A percentile compares a stretch with the other conserved stretches of the same genome.
Evolutionary conservation across 1,284 basidiomycete genomes (phyloP).

Genomic region (Heterobasidion parviporum): DNA sequence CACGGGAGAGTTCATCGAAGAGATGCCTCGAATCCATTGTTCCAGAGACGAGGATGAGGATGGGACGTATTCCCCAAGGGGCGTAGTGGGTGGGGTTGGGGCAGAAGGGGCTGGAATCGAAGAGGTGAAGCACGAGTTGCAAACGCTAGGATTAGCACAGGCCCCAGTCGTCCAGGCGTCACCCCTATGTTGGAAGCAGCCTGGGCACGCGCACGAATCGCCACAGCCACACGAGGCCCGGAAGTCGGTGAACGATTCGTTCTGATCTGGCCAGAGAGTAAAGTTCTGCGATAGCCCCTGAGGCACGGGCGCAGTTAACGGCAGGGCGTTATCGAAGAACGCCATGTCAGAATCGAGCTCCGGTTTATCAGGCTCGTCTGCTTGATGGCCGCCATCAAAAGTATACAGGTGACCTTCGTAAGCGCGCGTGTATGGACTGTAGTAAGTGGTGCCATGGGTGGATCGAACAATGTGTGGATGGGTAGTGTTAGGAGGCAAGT

Average conservation of each 20-base stretch:
- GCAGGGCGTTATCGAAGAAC: neutral
- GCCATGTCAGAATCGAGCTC: neutral
- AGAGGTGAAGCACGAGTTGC: slow-evolving; percentile 53
- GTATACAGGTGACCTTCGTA: slow-evolving; percentile 31
- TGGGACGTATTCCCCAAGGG: slow-evolving; percentile 5
- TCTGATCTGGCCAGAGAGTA: slow-evolving; percentile 4
- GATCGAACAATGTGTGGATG: slow-evolving; percentile 15
- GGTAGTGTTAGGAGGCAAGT: slow-evolving; percentile 3
- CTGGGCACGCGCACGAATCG: slow-evolving; percentile 41
- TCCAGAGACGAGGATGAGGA: slow-evolving; percentile 9
- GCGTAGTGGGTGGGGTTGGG: slow-evolving; percentile 14
- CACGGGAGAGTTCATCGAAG: slow-evolving; percentile 1
- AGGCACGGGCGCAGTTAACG: neutral
- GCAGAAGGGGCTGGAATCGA: slow-evolving; percentile 20
- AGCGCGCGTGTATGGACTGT: slow-evolving; percentile 56
- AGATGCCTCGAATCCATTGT: slow-evolving; percentile 10
- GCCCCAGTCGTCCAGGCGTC: slow-evolving; percentile 23
- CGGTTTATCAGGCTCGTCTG: neutral
- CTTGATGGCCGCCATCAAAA: neutral
- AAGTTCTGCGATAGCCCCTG: neutral
- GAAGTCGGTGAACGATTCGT: slow-evolving; percentile 9
- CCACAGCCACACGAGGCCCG: slow-evolving; percentile 42
- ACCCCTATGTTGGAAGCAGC: slow-evolving; percentile 41
- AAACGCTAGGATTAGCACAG: slow-evolving; percentile 38
- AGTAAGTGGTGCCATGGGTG: slow-evolving; percentile 33